Base-by-base conservation (phyloP, 352 stramenopile genomes). In the Elongisporangium undulatum region DNA sequence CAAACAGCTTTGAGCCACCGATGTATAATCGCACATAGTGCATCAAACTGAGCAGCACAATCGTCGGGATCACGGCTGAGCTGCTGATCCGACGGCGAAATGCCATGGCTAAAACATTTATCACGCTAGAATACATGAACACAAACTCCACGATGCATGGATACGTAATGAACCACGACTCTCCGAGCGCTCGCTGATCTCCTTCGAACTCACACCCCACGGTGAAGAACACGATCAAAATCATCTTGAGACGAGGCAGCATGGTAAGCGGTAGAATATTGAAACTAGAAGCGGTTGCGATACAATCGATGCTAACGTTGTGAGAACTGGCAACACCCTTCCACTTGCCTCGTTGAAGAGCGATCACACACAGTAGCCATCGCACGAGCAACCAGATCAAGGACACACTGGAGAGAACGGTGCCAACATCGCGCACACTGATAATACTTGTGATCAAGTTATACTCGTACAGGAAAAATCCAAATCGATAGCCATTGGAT, bases 81-180 rank as follows among this genome's bases (percentile, higher is more conserved):
- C 82, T 68, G 22, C 59, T 65, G 12, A 78, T 61, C 8, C 72
- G 72, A 0, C 63, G 64, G 8, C 72, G 61, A 21, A 65, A 49
- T n/a, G 74, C 53, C 52, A 79, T 80, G 39, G 72, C 65, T 3
- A 71, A 10, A 17, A 80, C 60, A 55, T 87, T 84, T 52, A 81
- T 56, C 51, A 82, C 21, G 16, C 71, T 79, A 65, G 69, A 82
- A 41, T 66, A 70, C 6, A 84, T 55, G 3, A 84, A 59, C 9
- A 72, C 52, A 12, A 71, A 62, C 59, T 84, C 77, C 13, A 51
- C 58, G 22, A 85, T 65, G 2, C 59, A 58, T 0, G 71, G 72
- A 49, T 84, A 87, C 15, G 82, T 69, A 17, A 72, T 65, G 53
- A 76, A 82, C 69, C 73, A 82, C 2, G 68, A 64, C 39, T 84